These are phyloP conservation scores for Endocalyx cinctus DNA, from an alignment of 2,329 filamentous ascomycete species.

Conservation along the genomic window DNA sequence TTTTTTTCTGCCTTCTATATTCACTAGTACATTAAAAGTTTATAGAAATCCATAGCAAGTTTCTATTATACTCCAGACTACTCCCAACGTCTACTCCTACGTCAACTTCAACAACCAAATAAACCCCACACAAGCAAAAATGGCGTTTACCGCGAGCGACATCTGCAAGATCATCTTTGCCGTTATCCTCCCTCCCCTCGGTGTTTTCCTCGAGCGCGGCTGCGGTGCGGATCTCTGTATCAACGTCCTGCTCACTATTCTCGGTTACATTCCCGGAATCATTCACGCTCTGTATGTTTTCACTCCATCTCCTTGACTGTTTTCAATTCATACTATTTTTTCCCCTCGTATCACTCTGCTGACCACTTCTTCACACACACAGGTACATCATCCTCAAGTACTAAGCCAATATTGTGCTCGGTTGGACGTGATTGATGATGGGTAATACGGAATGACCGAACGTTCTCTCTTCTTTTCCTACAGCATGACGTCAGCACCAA, in stretches of 20 bases:
- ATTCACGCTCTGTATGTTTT: constrained; percentile 69
- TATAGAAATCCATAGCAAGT: neutral
- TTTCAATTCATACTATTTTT: constrained; percentile 4
- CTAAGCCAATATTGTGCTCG: too few relatives aligned
- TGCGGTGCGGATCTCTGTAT: constrained; percentile 73
- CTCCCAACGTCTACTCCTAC: neutral
- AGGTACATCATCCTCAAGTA: constrained; percentile 77
- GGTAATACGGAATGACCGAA: too few relatives aligned
- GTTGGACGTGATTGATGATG: too few relatives aligned
- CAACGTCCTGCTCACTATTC: constrained; percentile 71
- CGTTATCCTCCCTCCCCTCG: constrained; percentile 71
- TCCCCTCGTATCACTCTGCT: too few relatives aligned
- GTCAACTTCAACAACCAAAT: neutral
- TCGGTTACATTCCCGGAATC: constrained; percentile 68
- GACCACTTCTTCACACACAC: too few relatives aligned
- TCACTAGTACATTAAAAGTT: neutral
- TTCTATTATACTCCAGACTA: neutral
- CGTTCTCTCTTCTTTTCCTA: too few relatives aligned
- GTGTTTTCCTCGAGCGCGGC: constrained; percentile 78
- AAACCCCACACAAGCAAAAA: constrained; percentile 21
- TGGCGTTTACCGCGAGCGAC: constrained; percentile 56
- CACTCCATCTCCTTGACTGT: constrained; percentile 12
- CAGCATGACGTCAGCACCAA: too few relatives aligned
- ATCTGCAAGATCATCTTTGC: constrained; percentile 70
- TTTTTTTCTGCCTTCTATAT: neutral